Evolutionary conservation across 306 rosid species (phyloP).

Genomic region (Glycyrrhiza uralensis): DNA sequence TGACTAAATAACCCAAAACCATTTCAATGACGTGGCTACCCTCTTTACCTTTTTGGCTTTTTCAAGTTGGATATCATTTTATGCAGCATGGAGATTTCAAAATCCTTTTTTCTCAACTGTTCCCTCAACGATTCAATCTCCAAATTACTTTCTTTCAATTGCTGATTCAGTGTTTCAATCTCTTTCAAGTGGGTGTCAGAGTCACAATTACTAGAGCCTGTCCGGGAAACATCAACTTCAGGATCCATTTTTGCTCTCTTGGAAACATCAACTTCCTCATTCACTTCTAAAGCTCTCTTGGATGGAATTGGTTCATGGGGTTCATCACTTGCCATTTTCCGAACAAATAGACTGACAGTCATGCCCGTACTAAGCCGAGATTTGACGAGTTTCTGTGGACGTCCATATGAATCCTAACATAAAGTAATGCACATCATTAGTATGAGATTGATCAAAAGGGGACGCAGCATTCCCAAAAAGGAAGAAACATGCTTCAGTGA

Average conservation of each 20-base stretch:
- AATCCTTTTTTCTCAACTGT: slow-evolving; percentile 48
- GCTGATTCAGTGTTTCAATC: slow-evolving; percentile 40
- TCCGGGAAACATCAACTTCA: too few species aligned
- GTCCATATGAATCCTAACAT: slow-evolving; percentile 60
- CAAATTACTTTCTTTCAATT: slow-evolving; percentile 30
- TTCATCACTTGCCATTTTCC: slow-evolving; percentile 41
- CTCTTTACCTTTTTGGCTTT: background rate
- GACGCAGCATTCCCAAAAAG: background rate
- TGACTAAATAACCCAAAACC: background rate
- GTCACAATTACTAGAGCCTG: too few species aligned
- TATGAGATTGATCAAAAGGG: background rate
- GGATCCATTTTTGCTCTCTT: slow-evolving; percentile 53
- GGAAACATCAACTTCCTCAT: slow-evolving; percentile 25
- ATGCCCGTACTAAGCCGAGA: slow-evolving; percentile 35
- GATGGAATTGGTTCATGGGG: background rate
- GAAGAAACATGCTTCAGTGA: background rate
- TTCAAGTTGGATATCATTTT: slow-evolving; percentile 28
- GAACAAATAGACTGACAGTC: slow-evolving; percentile 36
- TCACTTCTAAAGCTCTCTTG: slow-evolving; percentile 53
- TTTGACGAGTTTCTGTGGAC: slow-evolving; percentile 51
- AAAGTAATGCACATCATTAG: background rate
- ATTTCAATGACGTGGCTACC: background rate
- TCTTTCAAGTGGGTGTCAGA: background rate
- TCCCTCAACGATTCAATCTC: slow-evolving; percentile 47
- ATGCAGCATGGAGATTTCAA: slow-evolving; percentile 40